A percentile compares a stretch with the other conserved stretches of the same genome.
phyloP scores from a whole-genome alignment of 2,329 filamentous ascomycete species.

The Claviceps sp. region DNA sequence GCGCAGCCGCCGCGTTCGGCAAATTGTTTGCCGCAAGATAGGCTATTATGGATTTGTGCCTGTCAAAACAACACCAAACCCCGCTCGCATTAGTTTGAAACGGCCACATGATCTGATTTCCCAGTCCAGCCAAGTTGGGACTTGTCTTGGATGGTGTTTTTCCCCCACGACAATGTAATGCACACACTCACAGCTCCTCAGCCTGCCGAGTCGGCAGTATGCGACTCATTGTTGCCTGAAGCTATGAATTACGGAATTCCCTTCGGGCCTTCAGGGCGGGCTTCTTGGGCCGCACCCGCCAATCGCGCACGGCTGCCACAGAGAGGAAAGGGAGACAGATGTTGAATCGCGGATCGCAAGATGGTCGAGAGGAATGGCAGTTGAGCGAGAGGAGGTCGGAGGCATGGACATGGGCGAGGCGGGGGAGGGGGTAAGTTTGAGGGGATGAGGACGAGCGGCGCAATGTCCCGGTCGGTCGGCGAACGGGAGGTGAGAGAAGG shows the following conservation, averaged over 20 bases:
- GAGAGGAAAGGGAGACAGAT: neutral
- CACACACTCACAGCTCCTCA: slow-evolving; percentile 63
- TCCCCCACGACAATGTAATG: slow-evolving; percentile 5
- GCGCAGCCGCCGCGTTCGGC: slow-evolving; percentile 50
- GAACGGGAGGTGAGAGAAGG: neutral
- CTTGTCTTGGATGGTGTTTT: neutral
- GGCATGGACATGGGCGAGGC: neutral
- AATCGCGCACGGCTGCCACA: neutral
- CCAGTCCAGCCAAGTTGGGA: neutral
- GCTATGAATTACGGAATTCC: neutral
- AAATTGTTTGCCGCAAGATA: slow-evolving; percentile 69
- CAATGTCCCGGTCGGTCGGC: neutral
- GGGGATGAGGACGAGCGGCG: neutral
- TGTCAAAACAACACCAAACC: slow-evolving; percentile 20
- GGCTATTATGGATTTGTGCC: slow-evolving; percentile 87
- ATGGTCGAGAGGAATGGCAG: neutral
- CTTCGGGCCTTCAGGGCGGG: neutral
- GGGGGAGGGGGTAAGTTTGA: neutral
- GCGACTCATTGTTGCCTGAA: slow-evolving; percentile 44
- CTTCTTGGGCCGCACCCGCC: slow-evolving; percentile 2
- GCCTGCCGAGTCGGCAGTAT: slow-evolving; percentile 69
- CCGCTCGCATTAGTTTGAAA: neutral
- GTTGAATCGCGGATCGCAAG: neutral
- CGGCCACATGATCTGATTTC: neutral
- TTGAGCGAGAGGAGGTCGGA: slow-evolving; percentile 5